A percentile compares a stretch with the other conserved stretches of the same genome.
These are phyloP conservation scores for Abrus pulchellus DNA, from an alignment of 306 rosid genomes.

Conservation along the genomic window DNA sequence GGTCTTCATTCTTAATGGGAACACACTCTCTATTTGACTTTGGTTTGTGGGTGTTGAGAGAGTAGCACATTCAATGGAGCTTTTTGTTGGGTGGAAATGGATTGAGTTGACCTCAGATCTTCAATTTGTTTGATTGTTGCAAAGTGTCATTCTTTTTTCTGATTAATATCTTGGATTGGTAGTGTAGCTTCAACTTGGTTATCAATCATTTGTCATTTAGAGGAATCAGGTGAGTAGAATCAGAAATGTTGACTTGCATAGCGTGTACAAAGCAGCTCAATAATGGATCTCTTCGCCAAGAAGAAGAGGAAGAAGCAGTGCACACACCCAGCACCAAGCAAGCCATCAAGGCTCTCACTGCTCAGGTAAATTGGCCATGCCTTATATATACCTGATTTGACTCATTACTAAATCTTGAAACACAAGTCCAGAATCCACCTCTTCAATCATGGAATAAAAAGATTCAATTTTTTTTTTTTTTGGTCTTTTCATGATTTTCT, in stretches of 20 bases:
- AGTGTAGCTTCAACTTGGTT: slow-evolving; percentile 30
- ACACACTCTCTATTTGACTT: slow-evolving; percentile 15
- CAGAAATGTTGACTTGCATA: slow-evolving; percentile 89
- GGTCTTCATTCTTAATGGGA: slow-evolving; percentile 16
- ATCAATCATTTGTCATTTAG: slow-evolving; percentile 2
- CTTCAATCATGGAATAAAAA: slow-evolving; percentile 26
- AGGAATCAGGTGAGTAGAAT: slow-evolving; percentile 20
- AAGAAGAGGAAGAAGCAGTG: slow-evolving; percentile 72
- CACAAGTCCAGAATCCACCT: not conserved
- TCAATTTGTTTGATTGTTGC: slow-evolving; percentile 44
- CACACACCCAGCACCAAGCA: slow-evolving; percentile 87
- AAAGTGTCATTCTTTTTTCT: slow-evolving; percentile 35
- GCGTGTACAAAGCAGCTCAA: slow-evolving; percentile 92
- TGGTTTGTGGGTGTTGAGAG: slow-evolving; percentile 19
- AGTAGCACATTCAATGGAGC: slow-evolving; percentile 42
- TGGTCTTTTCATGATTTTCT: slow-evolving; percentile 23
- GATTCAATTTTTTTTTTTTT: slow-evolving; percentile 17
- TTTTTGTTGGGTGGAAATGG: slow-evolving; percentile 30
- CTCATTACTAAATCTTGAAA: not conserved
- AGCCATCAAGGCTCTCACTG: slow-evolving; percentile 86
- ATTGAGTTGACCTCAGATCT: slow-evolving; percentile 58
- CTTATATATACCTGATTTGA: not conserved
- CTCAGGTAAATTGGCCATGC: slow-evolving; percentile 71
- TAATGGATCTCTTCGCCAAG: slow-evolving; percentile 86
- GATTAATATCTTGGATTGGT: slow-evolving; percentile 32